Conservation (phyloP, 1,284 basidiomycete species). For the Sutorius eximius region DNA sequence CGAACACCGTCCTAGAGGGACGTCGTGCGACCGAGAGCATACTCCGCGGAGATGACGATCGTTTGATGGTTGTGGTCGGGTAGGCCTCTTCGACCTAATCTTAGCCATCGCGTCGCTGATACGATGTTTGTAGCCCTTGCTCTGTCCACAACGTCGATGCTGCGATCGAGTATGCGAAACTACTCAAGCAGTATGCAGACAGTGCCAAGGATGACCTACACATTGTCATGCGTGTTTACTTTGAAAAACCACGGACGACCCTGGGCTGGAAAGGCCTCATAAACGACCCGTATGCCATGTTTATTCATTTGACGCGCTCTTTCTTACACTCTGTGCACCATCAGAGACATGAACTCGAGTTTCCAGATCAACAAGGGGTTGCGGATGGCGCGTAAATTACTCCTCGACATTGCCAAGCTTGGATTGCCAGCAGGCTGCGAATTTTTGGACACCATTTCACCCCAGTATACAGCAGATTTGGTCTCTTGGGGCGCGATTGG, state of each 20-base stretch:
- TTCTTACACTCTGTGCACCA: not conserved
- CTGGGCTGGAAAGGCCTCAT: slow-evolving; percentile 99
- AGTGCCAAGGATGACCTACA: slow-evolving; percentile 81
- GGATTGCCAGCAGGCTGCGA: slow-evolving; percentile 89
- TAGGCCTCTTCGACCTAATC: slow-evolving; percentile 11
- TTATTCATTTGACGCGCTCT: not conserved
- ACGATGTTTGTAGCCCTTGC: slow-evolving; percentile 65
- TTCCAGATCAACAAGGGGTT: slow-evolving; percentile 98
- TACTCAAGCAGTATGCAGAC: slow-evolving; percentile 81
- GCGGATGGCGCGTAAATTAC: slow-evolving; percentile 84
- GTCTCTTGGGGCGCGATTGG: slow-evolving; percentile 98
- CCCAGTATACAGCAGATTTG: slow-evolving; percentile 95
- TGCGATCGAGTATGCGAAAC: slow-evolving; percentile 81
- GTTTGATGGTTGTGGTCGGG: slow-evolving; percentile 87
- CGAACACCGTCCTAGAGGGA: slow-evolving; percentile 85
- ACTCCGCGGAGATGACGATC: slow-evolving; percentile 83
- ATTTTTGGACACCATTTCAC: slow-evolving; percentile 85
- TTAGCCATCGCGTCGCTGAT: slow-evolving; percentile 10
- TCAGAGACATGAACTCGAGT: slow-evolving; percentile 69
- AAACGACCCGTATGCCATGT: slow-evolving; percentile 68
- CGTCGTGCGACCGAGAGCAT: slow-evolving; percentile 77
- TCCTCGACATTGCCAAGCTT: slow-evolving; percentile 84
- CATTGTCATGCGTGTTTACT: slow-evolving; percentile 97
- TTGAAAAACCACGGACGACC: slow-evolving; percentile 95
- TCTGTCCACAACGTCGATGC: slow-evolving; percentile 88